phyloP scores from a whole-genome alignment of 2,329 filamentous ascomycete species.

The Arthrobotrys iridis region DNA sequence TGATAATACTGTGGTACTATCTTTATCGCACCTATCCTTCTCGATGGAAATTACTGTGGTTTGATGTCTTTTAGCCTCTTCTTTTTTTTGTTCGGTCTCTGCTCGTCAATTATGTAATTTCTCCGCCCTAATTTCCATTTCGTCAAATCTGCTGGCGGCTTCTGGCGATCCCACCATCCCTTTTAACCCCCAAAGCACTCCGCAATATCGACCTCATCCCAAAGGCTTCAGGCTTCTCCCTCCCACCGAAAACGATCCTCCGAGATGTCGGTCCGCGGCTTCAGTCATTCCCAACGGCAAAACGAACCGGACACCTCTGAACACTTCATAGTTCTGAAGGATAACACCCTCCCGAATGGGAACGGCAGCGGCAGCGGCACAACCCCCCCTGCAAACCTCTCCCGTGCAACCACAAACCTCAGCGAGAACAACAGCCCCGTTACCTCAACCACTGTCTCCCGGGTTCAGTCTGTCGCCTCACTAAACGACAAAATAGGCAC shows the following conservation, averaged over 20 bases:
- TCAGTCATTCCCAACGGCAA: constrained; percentile 29
- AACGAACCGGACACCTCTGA: constrained; percentile 33
- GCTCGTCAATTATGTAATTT: constrained; percentile 16
- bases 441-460: constrained; percentile 41
- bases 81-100: background rate
- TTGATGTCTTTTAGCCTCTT: background rate
- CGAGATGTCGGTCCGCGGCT: constrained; percentile 41
- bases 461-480: constrained; percentile 37
- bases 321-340: constrained; percentile 50
- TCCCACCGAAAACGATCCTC: background rate
- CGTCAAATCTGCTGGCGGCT: constrained; percentile 41
- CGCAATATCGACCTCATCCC: background rate
- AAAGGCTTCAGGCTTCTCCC: constrained; percentile 1
- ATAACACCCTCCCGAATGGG: constrained; percentile 37
- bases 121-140: background rate
- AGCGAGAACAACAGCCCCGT: constrained; percentile 26
- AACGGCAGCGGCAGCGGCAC: constrained; percentile 1
- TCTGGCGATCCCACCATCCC: constrained; percentile 34
- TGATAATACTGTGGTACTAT: constrained; percentile 9
- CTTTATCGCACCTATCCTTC: background rate
- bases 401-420: constrained; percentile 44
- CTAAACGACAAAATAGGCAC: constrained; percentile 28
- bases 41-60: background rate
- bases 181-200: background rate
- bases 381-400: constrained; percentile 29